phyloP scores from a whole-genome alignment of 768 basidiomycete species.

The Boletus coccyginus region DNA sequence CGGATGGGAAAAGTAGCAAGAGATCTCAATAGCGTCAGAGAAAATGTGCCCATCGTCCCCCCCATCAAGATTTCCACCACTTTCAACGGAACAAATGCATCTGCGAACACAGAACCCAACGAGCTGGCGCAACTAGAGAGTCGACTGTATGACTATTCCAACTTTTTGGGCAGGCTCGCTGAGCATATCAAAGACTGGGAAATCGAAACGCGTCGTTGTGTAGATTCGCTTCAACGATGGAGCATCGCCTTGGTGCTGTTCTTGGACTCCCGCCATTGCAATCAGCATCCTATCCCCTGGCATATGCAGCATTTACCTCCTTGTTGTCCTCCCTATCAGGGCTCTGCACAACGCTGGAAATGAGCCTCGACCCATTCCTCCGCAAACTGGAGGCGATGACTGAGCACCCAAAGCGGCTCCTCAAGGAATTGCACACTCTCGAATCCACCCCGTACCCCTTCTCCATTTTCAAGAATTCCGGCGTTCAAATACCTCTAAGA shows the following conservation, averaged over 20 bases:
- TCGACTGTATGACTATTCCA: constrained; percentile 50
- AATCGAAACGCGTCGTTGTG: constrained; percentile 41
- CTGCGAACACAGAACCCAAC: constrained; percentile 34
- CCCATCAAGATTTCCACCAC: neutral
- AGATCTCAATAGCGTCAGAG: constrained; percentile 62
- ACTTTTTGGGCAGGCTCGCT: constrained; percentile 55
- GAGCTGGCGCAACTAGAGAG: constrained; percentile 49
- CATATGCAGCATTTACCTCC: constrained; percentile 60
- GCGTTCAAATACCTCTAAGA: constrained; percentile 45
- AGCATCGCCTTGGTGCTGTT: constrained; percentile 52
- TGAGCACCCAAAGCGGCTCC: constrained; percentile 53
- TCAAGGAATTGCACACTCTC: constrained; percentile 66
- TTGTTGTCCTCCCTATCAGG: constrained; percentile 38
- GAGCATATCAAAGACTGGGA: constrained; percentile 56
- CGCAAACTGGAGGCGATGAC: constrained; percentile 52
- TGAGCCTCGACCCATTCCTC: constrained; percentile 51
- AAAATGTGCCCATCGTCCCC: too few species aligned
- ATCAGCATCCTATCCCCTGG: constrained; percentile 16
- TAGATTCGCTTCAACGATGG: constrained; percentile 54
- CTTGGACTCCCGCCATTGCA: constrained; percentile 49
- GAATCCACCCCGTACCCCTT: constrained; percentile 60
- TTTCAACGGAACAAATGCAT: neutral
- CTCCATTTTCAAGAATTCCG: constrained; percentile 20
- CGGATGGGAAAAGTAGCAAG: constrained; percentile 65
- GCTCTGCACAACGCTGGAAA: constrained; percentile 48